Base-by-base conservation (phyloP, 169 alveolate species). In the Cyclospora cayetanensis region DNA sequence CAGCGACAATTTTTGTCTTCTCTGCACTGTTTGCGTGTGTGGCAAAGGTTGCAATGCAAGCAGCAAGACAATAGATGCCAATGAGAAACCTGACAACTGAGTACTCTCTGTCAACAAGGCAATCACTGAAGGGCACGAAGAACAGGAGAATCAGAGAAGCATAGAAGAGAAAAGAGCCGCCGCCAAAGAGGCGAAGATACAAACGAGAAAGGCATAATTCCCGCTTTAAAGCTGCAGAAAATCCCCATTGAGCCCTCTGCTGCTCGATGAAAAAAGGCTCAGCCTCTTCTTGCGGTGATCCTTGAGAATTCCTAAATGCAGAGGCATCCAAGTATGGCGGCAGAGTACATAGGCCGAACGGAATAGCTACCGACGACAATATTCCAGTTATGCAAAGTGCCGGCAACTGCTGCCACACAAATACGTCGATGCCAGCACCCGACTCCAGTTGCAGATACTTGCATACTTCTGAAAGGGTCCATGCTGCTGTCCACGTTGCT, bases 371-470 rank as follows among this genome's bases (percentile, higher is more conserved):
- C 70, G 74, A 80, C 55, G 55, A 80, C 89, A 80, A 18, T 37
- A 39, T 43, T 37, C 89, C 89, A 50, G 89, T 80, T 27, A 80
- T 35, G 89, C 76, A 80, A 52, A 80, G 53, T 9, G 35, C 52
- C 0, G 89, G 89, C 52, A 80, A 53, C 89, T 52, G 89, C 12
- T 53, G 89, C 89, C 89, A 80, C 89, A 80, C 22, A 60, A 80
- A 80, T 29, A 22, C 74, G 25, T 80, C 35, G 12, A 80, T 4
- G 11, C 27, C 89, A 52, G 89, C n/a, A 34, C 55, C 50, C 1
- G 22, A 34, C 22, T 52, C 74, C 20, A 15, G 35, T 41, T 11
- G 37, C 15, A 31, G 34, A 31, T 29, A 0, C 4, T 12, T 80
- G 76, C 12, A 52, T 3, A 52, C 5, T 22, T 52, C 68, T 34